Evolutionary conservation across 495 filamentous ascomycete genomes (phyloP), one percentile per base, ranked within the genome.

Genomic region (Cercophora sp.): DNA sequence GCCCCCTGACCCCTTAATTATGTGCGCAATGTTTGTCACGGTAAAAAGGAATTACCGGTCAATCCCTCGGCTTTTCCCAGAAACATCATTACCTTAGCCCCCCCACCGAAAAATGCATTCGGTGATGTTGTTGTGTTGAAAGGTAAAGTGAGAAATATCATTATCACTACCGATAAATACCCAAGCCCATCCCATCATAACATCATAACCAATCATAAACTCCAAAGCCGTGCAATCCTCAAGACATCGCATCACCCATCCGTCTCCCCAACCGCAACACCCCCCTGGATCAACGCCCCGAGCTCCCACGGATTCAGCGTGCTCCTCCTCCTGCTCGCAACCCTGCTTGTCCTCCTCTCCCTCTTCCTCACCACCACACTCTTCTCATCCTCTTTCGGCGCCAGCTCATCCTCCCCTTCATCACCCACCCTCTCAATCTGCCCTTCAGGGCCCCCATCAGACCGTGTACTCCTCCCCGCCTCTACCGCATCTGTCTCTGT

Each of bases 281-380:
- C 43, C 20, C 62, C 62, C 48, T 67, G 49, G 5, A 68, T 60
- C 52, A 68, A 32, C 23, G 63, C 80, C 48, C 86, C 82, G 40
- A 89, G 59, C 57, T 90, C 86, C 70, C 84, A 83, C n/a, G 78
- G 81, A 19, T 81, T 86, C 0, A 90, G 70, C 6, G 86, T 89
- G 52, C 85, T 89, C 36, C 86, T 69, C 59, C 86, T 70, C 45
- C 86, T 73, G 40, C 73, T 78, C 0, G 72, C 74, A 47, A 65
- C 60, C 62, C 70, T 66, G 62, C 66, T 72, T 63, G 71, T 59
- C 62, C 73, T 32, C 62, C 64, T 54, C 19, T 65, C 57, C 39
- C 55, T 39, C 58, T 73, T 62, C 60, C 74, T 62, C 69, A 80
- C 67, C 64, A 54, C 44, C n/a, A 32, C 29, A 24, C 51, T 23